Percentiles rank a stretch among this genome's conserved stretches.
Evolutionary conservation across 2,329 filamentous ascomycete species (phyloP).

Genomic region (Exophiala sp.): DNA sequence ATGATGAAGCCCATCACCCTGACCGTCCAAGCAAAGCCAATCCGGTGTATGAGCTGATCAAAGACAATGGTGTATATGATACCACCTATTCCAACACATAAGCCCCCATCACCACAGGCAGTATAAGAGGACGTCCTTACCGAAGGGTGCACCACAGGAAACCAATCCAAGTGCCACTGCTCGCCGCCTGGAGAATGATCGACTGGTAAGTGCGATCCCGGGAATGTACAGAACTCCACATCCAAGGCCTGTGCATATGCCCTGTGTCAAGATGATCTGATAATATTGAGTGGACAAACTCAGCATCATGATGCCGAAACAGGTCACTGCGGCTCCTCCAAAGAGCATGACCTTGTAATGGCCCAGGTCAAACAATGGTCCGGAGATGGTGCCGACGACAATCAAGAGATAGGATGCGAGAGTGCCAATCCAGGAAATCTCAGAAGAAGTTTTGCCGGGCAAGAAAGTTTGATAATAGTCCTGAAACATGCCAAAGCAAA

Average conservation of each 20-base stretch:
- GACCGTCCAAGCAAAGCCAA: slow-evolving; percentile 49
- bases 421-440: slow-evolving; percentile 83
- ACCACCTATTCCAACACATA: slow-evolving; percentile 51
- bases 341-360: slow-evolving; percentile 72
- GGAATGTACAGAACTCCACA: slow-evolving; percentile 81
- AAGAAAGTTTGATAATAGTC: slow-evolving; percentile 76
- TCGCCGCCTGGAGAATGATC: slow-evolving; percentile 24
- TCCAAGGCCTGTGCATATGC: slow-evolving; percentile 69
- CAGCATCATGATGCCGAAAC: slow-evolving; percentile 63
- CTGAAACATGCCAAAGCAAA: slow-evolving; percentile 64
- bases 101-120: slow-evolving; percentile 50
- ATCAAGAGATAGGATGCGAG: slow-evolving; percentile 80
- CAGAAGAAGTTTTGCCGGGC: slow-evolving; percentile 62
- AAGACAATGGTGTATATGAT: slow-evolving; percentile 61
- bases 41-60: slow-evolving; percentile 42
- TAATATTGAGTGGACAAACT: slow-evolving; percentile 74
- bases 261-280: slow-evolving; percentile 81
- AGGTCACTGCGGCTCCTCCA: slow-evolving; percentile 60
- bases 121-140: slow-evolving; percentile 31
- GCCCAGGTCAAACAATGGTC: slow-evolving; percentile 81
- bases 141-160: slow-evolving; percentile 58
- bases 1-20: slow-evolving; percentile 43
- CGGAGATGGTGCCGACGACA: slow-evolving; percentile 79
- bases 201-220: slow-evolving; percentile 49
- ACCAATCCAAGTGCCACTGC: slow-evolving; percentile 30